Evolutionary conservation across 2,329 filamentous ascomycete species (phyloP).

Genomic region (Reticulascus tulasneorum): DNA sequence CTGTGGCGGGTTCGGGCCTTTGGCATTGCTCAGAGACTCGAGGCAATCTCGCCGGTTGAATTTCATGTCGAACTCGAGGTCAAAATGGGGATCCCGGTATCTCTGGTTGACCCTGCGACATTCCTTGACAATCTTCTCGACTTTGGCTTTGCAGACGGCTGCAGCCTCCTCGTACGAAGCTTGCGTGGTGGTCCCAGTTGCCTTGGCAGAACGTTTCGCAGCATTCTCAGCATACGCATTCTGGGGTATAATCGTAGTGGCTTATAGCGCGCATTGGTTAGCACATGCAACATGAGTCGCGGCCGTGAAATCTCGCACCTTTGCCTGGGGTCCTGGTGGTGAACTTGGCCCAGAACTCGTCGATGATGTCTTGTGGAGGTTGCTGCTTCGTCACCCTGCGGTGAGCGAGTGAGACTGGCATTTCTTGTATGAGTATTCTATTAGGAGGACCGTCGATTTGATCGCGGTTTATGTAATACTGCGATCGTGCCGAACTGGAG

Average conservation of each 20-base stretch:
- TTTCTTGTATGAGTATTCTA: constrained; percentile 6
- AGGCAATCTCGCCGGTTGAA: constrained; percentile 47
- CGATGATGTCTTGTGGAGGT: constrained; percentile 63
- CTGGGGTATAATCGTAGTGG: constrained; percentile 66
- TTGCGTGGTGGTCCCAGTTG: constrained; percentile 39
- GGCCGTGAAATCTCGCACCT: constrained; percentile 33
- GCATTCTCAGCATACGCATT: constrained; percentile 61
- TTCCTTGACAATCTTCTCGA: constrained; percentile 56
- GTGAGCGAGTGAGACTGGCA: constrained; percentile 8
- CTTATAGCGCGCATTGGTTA: constrained; percentile 27
- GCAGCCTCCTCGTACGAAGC: constrained; percentile 71
- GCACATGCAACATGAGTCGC: not conserved
- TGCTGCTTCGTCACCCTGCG: constrained; percentile 37
- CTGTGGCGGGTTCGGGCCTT: constrained; percentile 11
- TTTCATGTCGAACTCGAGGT: constrained; percentile 75
- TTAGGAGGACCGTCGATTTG: not conserved
- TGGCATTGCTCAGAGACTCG: constrained; percentile 36
- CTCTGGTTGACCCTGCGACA: constrained; percentile 78
- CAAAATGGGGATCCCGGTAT: constrained; percentile 83
- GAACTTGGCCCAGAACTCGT: constrained; percentile 72
- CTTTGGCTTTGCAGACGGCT: constrained; percentile 63
- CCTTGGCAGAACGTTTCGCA: constrained; percentile 51
- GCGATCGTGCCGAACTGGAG: constrained; percentile 1
- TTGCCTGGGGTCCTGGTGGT: constrained; percentile 68
- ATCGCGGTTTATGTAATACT: not conserved